phyloP scores from a whole-genome alignment of 305 asterid species.

The Fraxinus angustifolia region DNA sequence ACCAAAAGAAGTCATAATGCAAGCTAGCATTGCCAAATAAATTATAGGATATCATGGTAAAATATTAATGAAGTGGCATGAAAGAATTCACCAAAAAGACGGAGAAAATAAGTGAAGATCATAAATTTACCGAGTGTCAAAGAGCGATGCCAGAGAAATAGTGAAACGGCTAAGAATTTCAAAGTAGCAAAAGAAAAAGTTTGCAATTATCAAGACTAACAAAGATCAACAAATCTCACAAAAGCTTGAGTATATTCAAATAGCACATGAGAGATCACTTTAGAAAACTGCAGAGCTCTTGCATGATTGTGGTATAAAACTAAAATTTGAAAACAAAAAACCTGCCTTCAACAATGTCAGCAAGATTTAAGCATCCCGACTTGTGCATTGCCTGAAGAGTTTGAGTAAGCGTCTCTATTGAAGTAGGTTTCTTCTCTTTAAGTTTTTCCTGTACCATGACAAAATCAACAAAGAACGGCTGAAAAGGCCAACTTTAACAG shows the following conservation, averaged over 20 bases:
- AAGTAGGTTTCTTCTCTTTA: conserved; percentile 95
- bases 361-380: conserved; percentile 84
- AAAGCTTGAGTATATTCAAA: conserved; percentile 3
- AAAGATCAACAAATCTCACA: background rate
- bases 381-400: conserved; percentile 96
- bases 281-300: conserved; percentile 1
- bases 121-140: background rate
- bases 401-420: conserved; percentile 69
- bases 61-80: background rate
- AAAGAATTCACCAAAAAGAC: conserved; percentile 3
- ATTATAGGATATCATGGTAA: background rate
- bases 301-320: conserved; percentile 14
- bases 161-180: background rate
- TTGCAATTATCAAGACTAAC: background rate
- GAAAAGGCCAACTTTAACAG: conserved; percentile 6
- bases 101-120: background rate
- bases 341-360: conserved; percentile 95
- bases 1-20: conserved; percentile 10
- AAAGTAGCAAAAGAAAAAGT: conserved; percentile 1
- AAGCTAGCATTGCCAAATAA: background rate
- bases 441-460: conserved; percentile 67
- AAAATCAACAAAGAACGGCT: conserved; percentile 17
- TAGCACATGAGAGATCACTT: background rate
- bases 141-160: conserved; percentile 1
- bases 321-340: conserved; percentile 10